Percentiles rank a stretch among this genome's conserved stretches.
phyloP scores from a whole-genome alignment of 352 stramenopile genomes.

The Phytophthora chlamydospora region DNA sequence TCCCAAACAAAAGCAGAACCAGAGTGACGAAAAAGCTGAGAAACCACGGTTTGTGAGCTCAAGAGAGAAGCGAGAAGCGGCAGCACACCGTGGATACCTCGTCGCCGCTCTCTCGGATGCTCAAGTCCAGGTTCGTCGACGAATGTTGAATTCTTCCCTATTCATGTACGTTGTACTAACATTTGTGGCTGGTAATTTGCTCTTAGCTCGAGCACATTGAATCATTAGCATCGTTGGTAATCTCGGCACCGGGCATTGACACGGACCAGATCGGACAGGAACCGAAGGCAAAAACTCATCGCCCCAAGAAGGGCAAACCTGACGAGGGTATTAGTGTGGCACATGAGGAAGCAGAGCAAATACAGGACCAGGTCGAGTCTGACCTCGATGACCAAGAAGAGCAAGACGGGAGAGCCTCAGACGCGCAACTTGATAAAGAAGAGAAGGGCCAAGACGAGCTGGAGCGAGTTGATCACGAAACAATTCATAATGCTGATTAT shows the following conservation, averaged over 20 bases:
- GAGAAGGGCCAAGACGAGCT: constrained; percentile 1
- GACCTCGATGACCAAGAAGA: neutral
- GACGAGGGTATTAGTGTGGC: neutral
- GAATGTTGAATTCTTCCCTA: neutral
- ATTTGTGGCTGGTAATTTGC: neutral
- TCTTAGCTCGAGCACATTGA: constrained; percentile 58
- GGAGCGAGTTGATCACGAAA: neutral
- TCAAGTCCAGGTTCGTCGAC: constrained; percentile 51
- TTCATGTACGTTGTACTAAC: constrained; percentile 1
- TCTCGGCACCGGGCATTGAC: constrained; percentile 15
- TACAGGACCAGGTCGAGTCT: neutral
- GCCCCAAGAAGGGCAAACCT: neutral
- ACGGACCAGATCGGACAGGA: constrained; percentile 2
- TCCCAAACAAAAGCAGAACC: constrained; percentile 13
- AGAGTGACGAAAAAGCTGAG: constrained; percentile 1
- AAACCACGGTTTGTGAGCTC: constrained; percentile 54
- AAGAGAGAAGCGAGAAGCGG: constrained; percentile 53
- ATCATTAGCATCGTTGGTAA: constrained; percentile 48
- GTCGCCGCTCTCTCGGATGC: constrained; percentile 66
- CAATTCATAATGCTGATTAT: neutral
- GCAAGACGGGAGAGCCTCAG: neutral
- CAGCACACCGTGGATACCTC: constrained; percentile 65
- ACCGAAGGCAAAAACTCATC: neutral
- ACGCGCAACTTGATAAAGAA: neutral
- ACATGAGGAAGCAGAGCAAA: neutral